Evolutionary conservation across 2,329 filamentous ascomycete species (phyloP), one percentile per base, ranked within the genome.

Genomic region (Phaeosphaeria sp.): DNA sequence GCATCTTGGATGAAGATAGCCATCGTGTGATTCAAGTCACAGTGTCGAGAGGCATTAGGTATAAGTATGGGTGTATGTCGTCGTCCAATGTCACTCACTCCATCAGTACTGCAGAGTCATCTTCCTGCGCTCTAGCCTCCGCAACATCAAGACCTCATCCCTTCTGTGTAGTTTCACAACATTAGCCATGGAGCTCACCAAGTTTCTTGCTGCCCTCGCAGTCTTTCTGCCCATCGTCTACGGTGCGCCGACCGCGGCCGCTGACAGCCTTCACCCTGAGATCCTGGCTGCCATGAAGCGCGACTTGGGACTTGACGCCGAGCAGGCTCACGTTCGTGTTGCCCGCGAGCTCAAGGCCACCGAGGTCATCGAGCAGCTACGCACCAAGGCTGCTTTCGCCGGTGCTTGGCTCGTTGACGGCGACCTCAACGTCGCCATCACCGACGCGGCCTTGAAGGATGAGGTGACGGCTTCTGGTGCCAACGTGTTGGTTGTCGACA

Each of bases 221-320:
- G 71, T 62, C 57, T 70, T 78, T 68, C 73, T 79, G 66, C 77
- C 77, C 64, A 61, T 78, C 58, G 77, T 68, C 66, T 78, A 79
- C 60, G 77, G 77, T 68, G 77, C 76, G 53, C 77, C 77, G 54
- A 71, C 76, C 22, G 64, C 73, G 49, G 56, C 75, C 43, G 66
- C 75, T 43, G 72, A 57, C 63, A 72, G 39, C 60, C 75, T 79
- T n/a, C 77, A 79, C 69, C 77, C 77, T 51, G 63, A 77, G 67
- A 76, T 79, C 61, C 69, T 79, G 50, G 76, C 73, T 59, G 77
- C 77, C 65, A 79, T 79, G 77, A 79, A 79, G 76, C 77, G 77
- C 61, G 77, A 79, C 69, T 64, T 79, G 51, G 77, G 77, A 15
- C 73, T 79, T 20, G 71, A 79, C 52, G 70, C 77, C 49, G 71